Conservation (phyloP, 169 alveolate species). For the Eimeria falciformis region DNA sequence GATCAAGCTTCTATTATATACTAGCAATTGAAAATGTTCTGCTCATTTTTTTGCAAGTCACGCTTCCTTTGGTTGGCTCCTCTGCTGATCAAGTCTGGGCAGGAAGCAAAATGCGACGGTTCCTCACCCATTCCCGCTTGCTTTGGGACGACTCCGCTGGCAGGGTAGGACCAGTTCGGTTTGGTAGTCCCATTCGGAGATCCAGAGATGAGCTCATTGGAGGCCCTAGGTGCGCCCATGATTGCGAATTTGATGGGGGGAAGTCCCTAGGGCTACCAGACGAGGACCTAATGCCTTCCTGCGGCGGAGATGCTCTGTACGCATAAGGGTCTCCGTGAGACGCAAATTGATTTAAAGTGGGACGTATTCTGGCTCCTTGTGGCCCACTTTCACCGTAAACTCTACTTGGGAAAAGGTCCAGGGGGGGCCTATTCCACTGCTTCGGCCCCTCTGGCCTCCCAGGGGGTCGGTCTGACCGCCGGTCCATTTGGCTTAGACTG, state of each 20-base stretch:
- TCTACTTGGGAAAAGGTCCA: conserved; percentile 55
- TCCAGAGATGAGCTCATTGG: conserved; percentile 52
- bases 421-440: conserved; percentile 43
- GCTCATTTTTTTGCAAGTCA: too few relatives aligned
- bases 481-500: not conserved
- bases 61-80: too few relatives aligned
- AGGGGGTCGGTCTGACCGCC: not conserved
- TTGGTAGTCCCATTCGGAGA: not conserved
- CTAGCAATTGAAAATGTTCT: too few relatives aligned
- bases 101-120: not conserved
- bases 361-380: not conserved
- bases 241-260: not conserved
- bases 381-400: not conserved
- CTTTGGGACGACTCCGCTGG: conserved; percentile 14
- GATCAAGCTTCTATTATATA: too few relatives aligned
- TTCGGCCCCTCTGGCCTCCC: not conserved
- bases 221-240: conserved; percentile 11
- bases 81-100: too few relatives aligned
- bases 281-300: not conserved
- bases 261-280: not conserved
- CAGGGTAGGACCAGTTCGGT: not conserved
- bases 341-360: not conserved
- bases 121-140: conserved; percentile 42
- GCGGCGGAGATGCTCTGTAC: not conserved
- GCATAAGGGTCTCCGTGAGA: not conserved